Conservation (phyloP, 495 filamentous ascomycete species). For the Pseudevernia furfuracea region DNA sequence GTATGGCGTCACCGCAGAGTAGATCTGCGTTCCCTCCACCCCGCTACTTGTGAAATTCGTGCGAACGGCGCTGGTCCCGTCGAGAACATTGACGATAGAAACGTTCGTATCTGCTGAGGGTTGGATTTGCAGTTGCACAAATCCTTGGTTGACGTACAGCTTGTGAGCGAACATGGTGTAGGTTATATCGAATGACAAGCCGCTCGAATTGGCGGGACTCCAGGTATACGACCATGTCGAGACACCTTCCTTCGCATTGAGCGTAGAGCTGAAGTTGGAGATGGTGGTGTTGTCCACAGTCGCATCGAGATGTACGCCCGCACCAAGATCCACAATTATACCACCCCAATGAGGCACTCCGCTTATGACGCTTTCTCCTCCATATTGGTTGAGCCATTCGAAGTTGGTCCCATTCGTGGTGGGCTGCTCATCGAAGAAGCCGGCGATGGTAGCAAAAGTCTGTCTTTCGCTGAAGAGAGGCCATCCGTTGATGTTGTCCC, state of each 20-base stretch:
- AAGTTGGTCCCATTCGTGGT: conserved; percentile 61
- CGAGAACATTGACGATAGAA: conserved; percentile 50
- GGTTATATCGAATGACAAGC: conserved; percentile 44
- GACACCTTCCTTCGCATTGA: conserved; percentile 56
- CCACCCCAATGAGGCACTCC: conserved; percentile 67
- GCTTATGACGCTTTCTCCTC: conserved; percentile 63
- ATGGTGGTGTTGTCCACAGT: conserved; percentile 53
- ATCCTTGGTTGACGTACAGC: conserved; percentile 53
- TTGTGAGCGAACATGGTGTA: conserved; percentile 58
- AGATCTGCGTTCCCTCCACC: conserved; percentile 43
- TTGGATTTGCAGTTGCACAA: conserved; percentile 50
- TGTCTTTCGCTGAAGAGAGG: conserved; percentile 60
- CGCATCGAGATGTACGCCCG: conserved; percentile 49
- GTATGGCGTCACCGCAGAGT: conserved; percentile 49
- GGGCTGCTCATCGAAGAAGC: conserved; percentile 62
- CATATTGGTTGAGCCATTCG: conserved; percentile 63
- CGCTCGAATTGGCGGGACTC: conserved; percentile 45
- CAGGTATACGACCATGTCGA: conserved; percentile 60
- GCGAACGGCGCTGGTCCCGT: conserved; percentile 52
- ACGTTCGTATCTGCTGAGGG: conserved; percentile 41
- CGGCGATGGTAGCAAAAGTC: conserved; percentile 65
- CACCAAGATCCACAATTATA: conserved; percentile 51
- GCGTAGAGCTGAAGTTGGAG: conserved; percentile 51
- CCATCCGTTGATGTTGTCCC: conserved; percentile 62
- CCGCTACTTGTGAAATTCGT: conserved; percentile 49